A percentile compares a stretch with the other conserved stretches of the same genome.
These are phyloP conservation scores for Globisporangium camurandrum DNA, from an alignment of 352 stramenopile genomes.

Conservation along the genomic window DNA sequence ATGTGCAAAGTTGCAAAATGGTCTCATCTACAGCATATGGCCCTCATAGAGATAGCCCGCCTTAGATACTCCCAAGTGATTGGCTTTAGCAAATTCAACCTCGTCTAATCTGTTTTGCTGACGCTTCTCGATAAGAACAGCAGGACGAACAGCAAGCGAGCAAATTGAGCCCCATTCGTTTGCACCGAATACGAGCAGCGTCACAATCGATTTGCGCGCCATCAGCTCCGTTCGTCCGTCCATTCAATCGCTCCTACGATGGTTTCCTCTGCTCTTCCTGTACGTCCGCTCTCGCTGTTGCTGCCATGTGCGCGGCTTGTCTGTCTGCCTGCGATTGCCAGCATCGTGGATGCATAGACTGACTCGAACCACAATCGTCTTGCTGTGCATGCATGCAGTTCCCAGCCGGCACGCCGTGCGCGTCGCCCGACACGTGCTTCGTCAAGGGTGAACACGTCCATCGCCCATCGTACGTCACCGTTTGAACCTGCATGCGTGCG, in stretches of 20 bases:
- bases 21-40: too few species aligned
- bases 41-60: too few species aligned
- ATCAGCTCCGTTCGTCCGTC: background rate
- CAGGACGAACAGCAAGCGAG: too few species aligned
- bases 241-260: background rate
- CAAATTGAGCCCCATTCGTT: too few species aligned
- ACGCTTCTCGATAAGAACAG: background rate
- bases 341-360: too few species aligned
- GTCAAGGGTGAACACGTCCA: constrained; percentile 62
- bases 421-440: constrained; percentile 53
- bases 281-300: background rate
- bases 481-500: too few species aligned
- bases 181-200: background rate
- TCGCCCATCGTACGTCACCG: constrained; percentile 30
- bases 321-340: too few species aligned
- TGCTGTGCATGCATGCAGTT: constrained; percentile 7
- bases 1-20: too few species aligned
- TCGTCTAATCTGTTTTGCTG: background rate
- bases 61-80: too few species aligned
- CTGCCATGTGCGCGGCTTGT: too few species aligned
- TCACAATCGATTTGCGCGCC: background rate
- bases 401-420: constrained; percentile 27
- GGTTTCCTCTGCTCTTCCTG: background rate
- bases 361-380: background rate
- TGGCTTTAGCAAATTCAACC: background rate